Percentiles rank a stretch among this genome's conserved stretches.
Evolutionary conservation across 2,329 filamentous ascomycete species (phyloP).

Genomic region (Alternaria ethzedia): DNA sequence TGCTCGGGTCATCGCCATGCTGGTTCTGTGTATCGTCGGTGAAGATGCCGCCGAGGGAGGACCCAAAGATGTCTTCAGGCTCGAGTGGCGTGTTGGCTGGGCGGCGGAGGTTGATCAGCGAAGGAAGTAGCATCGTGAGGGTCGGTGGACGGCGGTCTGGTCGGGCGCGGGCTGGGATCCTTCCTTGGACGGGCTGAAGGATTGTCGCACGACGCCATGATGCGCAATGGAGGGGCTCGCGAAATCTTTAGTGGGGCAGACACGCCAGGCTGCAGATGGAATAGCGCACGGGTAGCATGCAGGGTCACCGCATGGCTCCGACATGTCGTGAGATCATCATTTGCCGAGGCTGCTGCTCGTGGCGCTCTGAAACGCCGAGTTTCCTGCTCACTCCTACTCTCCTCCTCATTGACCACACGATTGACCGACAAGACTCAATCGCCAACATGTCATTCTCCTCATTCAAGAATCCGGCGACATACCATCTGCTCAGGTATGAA

Average conservation of each 20-base stretch:
- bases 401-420: neutral
- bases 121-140: conserved; percentile 32
- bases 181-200: neutral
- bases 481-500: conserved; percentile 74
- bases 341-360: conserved; percentile 15
- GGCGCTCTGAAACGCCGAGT: neutral
- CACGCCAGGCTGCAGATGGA: neutral
- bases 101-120: conserved; percentile 37
- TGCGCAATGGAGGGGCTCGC: conserved; percentile 1
- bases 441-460: conserved; percentile 52
- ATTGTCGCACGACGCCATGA: neutral
- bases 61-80: conserved; percentile 67
- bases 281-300: neutral
- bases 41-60: conserved; percentile 68
- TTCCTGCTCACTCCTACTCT: neutral
- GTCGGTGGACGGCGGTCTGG: neutral
- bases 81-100: conserved; percentile 37
- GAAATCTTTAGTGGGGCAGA: neutral
- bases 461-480: conserved; percentile 70
- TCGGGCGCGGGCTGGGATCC: neutral
- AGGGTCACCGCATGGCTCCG: conserved; percentile 11
- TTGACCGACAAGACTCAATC: neutral
- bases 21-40: conserved; percentile 70
- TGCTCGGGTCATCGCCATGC: conserved; percentile 66
- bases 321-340: conserved; percentile 31